phyloP scores from a whole-genome alignment of 192 early-diverging fungal species.

The Lobulomyces angularis region DNA sequence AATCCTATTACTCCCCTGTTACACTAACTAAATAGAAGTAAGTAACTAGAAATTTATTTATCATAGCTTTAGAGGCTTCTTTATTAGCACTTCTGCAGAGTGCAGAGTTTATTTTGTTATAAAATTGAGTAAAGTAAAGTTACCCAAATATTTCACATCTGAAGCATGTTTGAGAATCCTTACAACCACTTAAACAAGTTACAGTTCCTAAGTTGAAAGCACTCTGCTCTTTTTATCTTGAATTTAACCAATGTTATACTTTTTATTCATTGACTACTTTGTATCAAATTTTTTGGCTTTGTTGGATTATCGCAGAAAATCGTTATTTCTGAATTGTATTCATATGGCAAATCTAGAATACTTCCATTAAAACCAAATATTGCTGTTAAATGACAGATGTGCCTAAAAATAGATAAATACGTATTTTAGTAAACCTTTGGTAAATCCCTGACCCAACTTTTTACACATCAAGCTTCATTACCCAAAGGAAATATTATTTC shows the following conservation, averaged over 20 bases:
- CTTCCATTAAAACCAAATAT: conserved; percentile 35
- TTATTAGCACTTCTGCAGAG: too few relatives aligned
- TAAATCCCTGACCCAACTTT: too few relatives aligned
- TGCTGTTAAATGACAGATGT: conserved; percentile 21
- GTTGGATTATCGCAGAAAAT: conserved; percentile 19
- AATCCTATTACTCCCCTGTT: too few relatives aligned
- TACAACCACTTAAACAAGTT: conserved; percentile 32
- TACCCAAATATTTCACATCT: too few relatives aligned
- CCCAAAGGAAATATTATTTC: conserved; percentile 36
- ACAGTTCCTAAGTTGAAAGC: conserved; percentile 1
- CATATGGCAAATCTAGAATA: conserved; percentile 26
- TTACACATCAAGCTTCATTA: conserved; percentile 22
- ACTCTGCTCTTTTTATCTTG: background rate
- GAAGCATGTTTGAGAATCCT: conserved; percentile 59
- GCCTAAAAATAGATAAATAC: too few relatives aligned
- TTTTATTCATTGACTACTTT: conserved; percentile 17
- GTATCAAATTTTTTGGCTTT: conserved; percentile 19
- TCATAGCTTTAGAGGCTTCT: conserved; percentile 55
- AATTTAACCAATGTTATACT: too few relatives aligned
- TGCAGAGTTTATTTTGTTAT: too few relatives aligned
- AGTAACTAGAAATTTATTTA: conserved; percentile 43
- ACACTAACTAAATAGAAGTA: too few relatives aligned
- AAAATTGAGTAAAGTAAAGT: too few relatives aligned
- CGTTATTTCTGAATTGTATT: too few relatives aligned
- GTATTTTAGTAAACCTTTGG: too few relatives aligned